Evolutionary conservation across 768 basidiomycete species (phyloP).

Genomic region (Rhodocollybia butyracea): DNA sequence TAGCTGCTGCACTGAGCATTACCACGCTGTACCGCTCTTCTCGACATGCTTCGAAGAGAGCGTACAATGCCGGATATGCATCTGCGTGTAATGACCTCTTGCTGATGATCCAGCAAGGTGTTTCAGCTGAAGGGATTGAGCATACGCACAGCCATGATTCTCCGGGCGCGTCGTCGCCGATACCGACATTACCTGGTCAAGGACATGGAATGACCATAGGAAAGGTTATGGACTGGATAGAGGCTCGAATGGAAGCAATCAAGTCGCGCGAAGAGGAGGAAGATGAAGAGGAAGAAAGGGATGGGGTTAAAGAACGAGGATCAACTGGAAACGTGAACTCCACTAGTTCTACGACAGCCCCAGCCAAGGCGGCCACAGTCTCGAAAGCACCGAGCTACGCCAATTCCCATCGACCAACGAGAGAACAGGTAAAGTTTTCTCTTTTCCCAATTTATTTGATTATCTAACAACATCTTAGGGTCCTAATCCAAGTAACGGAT

Average conservation of each 20-base stretch:
- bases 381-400: not conserved
- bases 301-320: constrained; percentile 47
- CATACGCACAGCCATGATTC: constrained; percentile 32
- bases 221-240: constrained; percentile 81
- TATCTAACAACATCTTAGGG: no score
- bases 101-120: constrained; percentile 79
- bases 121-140: constrained; percentile 56
- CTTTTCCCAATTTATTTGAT: no score
- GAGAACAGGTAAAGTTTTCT: constrained; percentile 23
- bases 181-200: constrained; percentile 24
- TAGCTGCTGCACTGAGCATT: constrained; percentile 81
- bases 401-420: not conserved
- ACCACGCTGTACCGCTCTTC: constrained; percentile 84
- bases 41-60: constrained; percentile 69
- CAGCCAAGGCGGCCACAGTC: not conserved
- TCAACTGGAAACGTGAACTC: constrained; percentile 9
- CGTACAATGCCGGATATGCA: constrained; percentile 79
- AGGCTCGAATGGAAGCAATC: constrained; percentile 76
- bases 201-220: constrained; percentile 71
- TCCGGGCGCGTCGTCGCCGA: constrained; percentile 24
- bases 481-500: constrained; percentile 14
- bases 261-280: constrained; percentile 75
- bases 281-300: constrained; percentile 75
- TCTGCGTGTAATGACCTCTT: constrained; percentile 78
- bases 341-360: not conserved